Conservation (phyloP, 345 rosid genomes). For the Gossypium stocksii region DNA sequence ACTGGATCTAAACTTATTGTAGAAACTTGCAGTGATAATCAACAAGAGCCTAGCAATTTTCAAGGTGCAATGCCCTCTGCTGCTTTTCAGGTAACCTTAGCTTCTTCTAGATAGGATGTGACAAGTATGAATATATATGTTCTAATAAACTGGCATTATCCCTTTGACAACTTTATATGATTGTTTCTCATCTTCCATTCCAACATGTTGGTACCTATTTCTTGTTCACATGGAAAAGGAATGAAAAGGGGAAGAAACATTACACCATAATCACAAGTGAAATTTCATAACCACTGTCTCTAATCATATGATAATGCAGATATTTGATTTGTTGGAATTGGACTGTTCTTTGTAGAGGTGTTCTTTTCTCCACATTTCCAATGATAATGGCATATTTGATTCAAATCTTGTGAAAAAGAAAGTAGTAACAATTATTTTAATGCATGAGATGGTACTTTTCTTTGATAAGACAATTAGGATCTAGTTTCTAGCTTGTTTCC, state of each 20-base stretch:
- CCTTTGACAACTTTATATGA: background rate
- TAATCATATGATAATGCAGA: background rate
- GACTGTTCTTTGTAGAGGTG: no score
- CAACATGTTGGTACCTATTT: background rate
- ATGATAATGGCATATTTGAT: background rate
- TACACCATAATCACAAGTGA: background rate
- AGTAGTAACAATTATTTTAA: background rate
- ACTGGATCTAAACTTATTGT: conserved; percentile 10
- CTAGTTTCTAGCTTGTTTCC: background rate
- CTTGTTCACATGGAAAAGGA: background rate
- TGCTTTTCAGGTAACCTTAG: conserved; percentile 43
- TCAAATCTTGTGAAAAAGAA: background rate
- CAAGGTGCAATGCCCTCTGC: conserved; percentile 30
- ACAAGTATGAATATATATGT: background rate
- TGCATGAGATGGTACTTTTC: background rate
- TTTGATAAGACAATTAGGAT: background rate
- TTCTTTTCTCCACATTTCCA: background rate
- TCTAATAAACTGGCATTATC: background rate
- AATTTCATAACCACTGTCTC: background rate
- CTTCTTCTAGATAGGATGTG: conserved; percentile 3
- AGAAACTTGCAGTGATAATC: conserved; percentile 13
- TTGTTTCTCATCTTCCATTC: background rate
- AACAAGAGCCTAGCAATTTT: conserved; percentile 12
- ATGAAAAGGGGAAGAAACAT: background rate
- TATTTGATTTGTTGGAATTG: conserved; percentile 12